These are phyloP conservation scores for Platanthera zijinensis DNA, from an alignment of 106 monocot species.

Conservation along the genomic window DNA sequence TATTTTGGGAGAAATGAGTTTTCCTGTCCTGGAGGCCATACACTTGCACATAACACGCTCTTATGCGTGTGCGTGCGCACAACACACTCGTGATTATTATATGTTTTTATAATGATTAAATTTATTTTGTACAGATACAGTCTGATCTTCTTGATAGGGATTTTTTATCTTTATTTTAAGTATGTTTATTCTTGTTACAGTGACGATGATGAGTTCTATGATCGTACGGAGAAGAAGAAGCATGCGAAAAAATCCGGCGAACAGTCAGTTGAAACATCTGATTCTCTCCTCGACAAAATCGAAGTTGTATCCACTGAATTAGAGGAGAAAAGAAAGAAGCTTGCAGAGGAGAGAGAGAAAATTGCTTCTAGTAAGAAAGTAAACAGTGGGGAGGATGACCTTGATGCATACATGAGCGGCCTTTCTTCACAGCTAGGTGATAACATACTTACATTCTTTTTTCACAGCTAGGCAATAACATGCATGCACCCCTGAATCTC, in stretches of 20 bases:
- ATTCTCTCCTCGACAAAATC: conserved; percentile 85
- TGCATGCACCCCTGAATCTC: background rate
- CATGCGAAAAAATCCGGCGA: conserved; percentile 30
- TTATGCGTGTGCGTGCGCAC: too few relatives aligned
- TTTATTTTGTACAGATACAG: background rate
- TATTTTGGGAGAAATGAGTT: too few relatives aligned
- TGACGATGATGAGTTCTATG: conserved; percentile 96
- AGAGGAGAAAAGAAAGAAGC: conserved; percentile 51
- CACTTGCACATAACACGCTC: too few relatives aligned
- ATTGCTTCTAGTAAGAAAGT: conserved; percentile 8
- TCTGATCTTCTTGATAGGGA: background rate
- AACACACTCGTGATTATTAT: too few relatives aligned
- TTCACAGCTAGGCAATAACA: too few relatives aligned
- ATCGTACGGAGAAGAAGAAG: conserved; percentile 71
- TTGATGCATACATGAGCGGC: conserved; percentile 87
- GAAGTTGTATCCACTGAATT: conserved; percentile 53
- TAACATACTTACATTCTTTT: background rate
- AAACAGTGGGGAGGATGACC: conserved; percentile 51
- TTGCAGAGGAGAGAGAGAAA: conserved; percentile 49
- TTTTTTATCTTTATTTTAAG: background rate
- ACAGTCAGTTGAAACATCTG: conserved; percentile 77
- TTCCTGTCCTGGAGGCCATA: too few relatives aligned
- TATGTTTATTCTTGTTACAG: conserved; percentile 24
- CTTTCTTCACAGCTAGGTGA: conserved; percentile 86
- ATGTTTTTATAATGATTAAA: background rate